Percentiles rank a stretch among this genome's conserved stretches.
Conservation (phyloP, 2,329 filamentous ascomycete species). For the Paecilomyces fulvus region DNA sequence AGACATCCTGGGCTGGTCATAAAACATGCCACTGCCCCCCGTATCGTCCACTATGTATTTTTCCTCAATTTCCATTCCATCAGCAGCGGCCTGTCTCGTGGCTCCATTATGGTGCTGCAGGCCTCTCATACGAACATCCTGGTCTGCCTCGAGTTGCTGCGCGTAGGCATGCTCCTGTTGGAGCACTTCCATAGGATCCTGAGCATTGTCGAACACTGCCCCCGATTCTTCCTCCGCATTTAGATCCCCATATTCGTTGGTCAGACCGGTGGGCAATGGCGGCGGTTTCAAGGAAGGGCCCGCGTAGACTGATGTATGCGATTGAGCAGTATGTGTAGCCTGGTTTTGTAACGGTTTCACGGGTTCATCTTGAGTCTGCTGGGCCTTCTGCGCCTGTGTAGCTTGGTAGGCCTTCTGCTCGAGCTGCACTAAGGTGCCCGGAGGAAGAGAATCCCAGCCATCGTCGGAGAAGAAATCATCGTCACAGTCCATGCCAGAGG, state of each 20-base stretch:
- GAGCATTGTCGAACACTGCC: slow-evolving; percentile 33
- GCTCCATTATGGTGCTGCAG: neutral
- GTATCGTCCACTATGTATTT: neutral
- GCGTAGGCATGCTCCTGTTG: neutral
- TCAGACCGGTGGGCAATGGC: slow-evolving; percentile 12
- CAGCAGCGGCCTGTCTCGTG: neutral
- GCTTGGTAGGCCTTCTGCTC: slow-evolving; percentile 38
- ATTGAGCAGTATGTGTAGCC: slow-evolving; percentile 1
- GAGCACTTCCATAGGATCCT: slow-evolving; percentile 2
- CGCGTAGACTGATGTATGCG: neutral
- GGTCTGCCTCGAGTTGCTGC: neutral
- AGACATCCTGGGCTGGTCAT: slow-evolving; percentile 5
- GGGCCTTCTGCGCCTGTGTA: slow-evolving; percentile 28
- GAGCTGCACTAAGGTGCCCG: slow-evolving; percentile 34
- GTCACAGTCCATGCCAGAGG: slow-evolving; percentile 38
- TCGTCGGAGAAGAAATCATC: slow-evolving; percentile 42
- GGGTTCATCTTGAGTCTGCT: slow-evolving; percentile 6
- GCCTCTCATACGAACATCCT: neutral
- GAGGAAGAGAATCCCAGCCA: slow-evolving; percentile 36
- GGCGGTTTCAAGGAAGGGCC: neutral
- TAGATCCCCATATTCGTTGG: slow-evolving; percentile 33
- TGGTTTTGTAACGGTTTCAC: neutral
- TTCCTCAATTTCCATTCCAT: slow-evolving; percentile 11
- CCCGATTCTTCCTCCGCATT: slow-evolving; percentile 36
- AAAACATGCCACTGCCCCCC: slow-evolving; percentile 1